Evolutionary conservation across 768 basidiomycete species (phyloP), one percentile per base, ranked within the genome.

Genomic region (Imleria badia): DNA sequence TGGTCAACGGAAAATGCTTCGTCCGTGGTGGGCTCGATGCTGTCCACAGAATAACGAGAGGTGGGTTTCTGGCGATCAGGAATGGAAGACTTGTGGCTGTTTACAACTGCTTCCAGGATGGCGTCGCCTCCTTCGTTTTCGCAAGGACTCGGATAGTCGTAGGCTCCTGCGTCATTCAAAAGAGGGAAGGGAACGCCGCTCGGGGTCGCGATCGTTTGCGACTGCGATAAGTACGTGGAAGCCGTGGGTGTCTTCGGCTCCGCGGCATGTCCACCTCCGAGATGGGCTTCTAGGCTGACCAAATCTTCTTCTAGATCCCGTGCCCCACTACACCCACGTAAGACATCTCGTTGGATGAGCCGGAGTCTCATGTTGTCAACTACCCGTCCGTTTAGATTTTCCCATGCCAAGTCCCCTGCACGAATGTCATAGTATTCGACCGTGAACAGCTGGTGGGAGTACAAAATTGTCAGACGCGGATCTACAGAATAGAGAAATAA

Each of bases 401-500:
- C 67, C 60, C 73, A 78, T 14, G 89, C 87, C 12, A 66, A 61
- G 36, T 75, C 71, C 7, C 86, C 83, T 36, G 79, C 77, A 23
- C 86, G 77, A 26, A 81, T 75, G 62, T 91, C 88, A 63, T 78
- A 86, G 65, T 81, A 93, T 58, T 90, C 87, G 48, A 85, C 80
- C 38, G 70, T 72, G 67, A 83, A 89, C 29, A 77, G 68, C 68
- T 77, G 55, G 6, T 34, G 26, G 47, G 46, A 11, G 54, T 41
- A 52, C 26, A 52, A 60, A 41, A 13, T 19, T 13, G 63, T 71
- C 26, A 69, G 64, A 56, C 17, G 10, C 17, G 35, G 49, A 45
- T 33, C 30, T 43, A 50, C 23, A 26, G 29, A n/a, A 50, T 6
- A 44, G 30, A 47, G 14, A 52, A 48, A 52, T 23, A 34, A 44